Conservation (phyloP, 2,329 filamentous ascomycete genomes). For the Dothideomycetes sp. region DNA sequence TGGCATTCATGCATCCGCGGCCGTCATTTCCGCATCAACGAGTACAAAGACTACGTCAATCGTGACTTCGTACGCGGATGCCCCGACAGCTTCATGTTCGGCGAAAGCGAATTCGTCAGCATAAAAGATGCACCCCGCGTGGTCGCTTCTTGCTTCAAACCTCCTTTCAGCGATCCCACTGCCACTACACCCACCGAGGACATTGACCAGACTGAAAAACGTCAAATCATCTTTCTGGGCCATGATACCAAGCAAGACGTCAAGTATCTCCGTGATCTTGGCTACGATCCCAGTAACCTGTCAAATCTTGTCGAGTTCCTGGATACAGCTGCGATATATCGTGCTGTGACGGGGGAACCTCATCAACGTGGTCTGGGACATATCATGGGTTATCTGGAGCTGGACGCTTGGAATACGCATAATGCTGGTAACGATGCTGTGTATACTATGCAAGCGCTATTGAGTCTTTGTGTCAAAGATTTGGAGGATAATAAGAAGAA, state of each 20-base stretch:
- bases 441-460: conserved; percentile 60
- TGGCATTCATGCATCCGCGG: conserved; percentile 62
- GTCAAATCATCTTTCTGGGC: conserved; percentile 67
- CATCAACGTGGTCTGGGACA: conserved; percentile 48
- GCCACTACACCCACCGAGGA: too few relatives aligned
- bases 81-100: conserved; percentile 67
- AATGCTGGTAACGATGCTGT: conserved; percentile 32
- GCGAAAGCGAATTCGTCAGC: conserved; percentile 47
- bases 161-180: conserved; percentile 40
- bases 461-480: conserved; percentile 51
- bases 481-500: conserved; percentile 28
- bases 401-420: conserved; percentile 42
- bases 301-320: conserved; percentile 52
- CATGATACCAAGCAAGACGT: conserved; percentile 65
- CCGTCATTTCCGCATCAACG: conserved; percentile 67
- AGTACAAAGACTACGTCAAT: conserved; percentile 61
- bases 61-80: conserved; percentile 59
- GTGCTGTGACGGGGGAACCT: conserved; percentile 46
- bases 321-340: conserved; percentile 67
- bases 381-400: conserved; percentile 56
- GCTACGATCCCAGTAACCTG: conserved; percentile 49
- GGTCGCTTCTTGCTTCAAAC: conserved; percentile 47
- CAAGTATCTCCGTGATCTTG: conserved; percentile 54
- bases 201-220: conserved; percentile 22
- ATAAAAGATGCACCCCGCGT: conserved; percentile 35